These are phyloP conservation scores for Phoma sp. DNA, from an alignment of 2,329 filamentous ascomycete species.

Conservation along the genomic window DNA sequence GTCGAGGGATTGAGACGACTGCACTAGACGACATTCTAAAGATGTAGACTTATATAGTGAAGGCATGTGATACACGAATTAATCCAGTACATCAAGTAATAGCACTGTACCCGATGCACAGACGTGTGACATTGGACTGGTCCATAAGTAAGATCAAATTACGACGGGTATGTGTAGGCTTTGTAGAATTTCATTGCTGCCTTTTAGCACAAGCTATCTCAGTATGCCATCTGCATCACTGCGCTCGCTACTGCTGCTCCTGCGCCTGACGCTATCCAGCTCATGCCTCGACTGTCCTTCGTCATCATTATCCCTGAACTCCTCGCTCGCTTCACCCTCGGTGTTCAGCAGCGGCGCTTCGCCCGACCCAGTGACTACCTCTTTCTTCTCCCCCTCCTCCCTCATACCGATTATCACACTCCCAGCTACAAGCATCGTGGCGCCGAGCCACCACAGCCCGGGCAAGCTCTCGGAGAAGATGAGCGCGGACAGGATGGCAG, in stretches of 20 bases:
- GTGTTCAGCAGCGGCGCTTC: conserved; percentile 31
- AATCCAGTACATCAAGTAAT: neutral
- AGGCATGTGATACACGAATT: neutral
- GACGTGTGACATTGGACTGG: too few relatives aligned
- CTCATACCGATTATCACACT: conserved; percentile 80
- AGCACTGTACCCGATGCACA: too few relatives aligned
- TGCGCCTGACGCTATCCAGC: conserved; percentile 36
- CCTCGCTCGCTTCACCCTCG: conserved; percentile 21
- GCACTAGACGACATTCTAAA: too few relatives aligned
- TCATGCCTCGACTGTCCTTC: conserved; percentile 36
- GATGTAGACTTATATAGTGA: too few relatives aligned
- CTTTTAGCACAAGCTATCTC: conserved; percentile 25
- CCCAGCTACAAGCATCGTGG: conserved; percentile 73
- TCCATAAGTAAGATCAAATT: neutral
- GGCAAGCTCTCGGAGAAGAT: conserved; percentile 77
- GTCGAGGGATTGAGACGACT: conserved; percentile 64
- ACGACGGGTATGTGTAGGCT: neutral
- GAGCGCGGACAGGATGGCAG: conserved; percentile 72
- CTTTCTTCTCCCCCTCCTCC: conserved; percentile 59
- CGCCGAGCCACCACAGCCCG: conserved; percentile 78
- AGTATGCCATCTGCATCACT: conserved; percentile 43
- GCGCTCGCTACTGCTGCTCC: conserved; percentile 9
- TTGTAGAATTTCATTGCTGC: neutral
- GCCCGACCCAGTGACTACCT: conserved; percentile 31
- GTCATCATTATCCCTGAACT: conserved; percentile 50